Evolutionary conservation across 768 basidiomycete species (phyloP), one percentile per base, ranked within the genome.

Genomic region (Phylloporus scabripes): DNA sequence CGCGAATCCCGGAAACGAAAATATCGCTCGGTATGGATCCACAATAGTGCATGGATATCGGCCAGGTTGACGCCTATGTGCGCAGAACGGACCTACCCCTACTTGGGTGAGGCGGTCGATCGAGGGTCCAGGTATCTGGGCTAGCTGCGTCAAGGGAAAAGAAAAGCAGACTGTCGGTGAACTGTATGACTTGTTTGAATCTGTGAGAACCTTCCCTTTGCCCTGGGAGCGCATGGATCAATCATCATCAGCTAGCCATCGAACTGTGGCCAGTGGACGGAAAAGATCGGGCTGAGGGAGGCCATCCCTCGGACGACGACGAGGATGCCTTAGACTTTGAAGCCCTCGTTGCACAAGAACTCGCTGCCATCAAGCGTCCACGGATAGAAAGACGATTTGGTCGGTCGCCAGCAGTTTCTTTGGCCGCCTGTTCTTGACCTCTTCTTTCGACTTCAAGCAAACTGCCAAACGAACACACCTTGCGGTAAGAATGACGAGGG

Each of bases 121-220:
- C 49, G 85, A 87, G 51, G 90, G 90, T 8, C 90, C 90, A 17
- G 89, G 90, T 15, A 70, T 92, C 17, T 92, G 90, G 89, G 85
- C 81, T 9, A 89, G 83, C 59, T 92, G 87, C 74, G 77, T 89
- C 26, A 88, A 85, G 63, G 90, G 90, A 17, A 92, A 84, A 56
- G 91, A 92, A 64, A 85, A 78, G 54, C 83, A 83, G 59, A 77
- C 85, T 0, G 78, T 88, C 4, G 81, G 83, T 32, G 90, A 92
- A 61, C 65, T 88, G 31, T 84, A 83, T 53, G 87, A 90, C 59
- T 59, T 92, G 9, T 88, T 92, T 47, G 85, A 90, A 51, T 77
- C 77, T 45, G 90, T 90, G 54, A 58, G 81, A 66, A 29, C 14
- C 44, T n/a, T 36, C 15, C 9, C 36, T 31, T 21, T 36, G 17